These are phyloP conservation scores for Mucor indicus DNA, from an alignment of 371 early-diverging fungal species.

Conservation along the genomic window DNA sequence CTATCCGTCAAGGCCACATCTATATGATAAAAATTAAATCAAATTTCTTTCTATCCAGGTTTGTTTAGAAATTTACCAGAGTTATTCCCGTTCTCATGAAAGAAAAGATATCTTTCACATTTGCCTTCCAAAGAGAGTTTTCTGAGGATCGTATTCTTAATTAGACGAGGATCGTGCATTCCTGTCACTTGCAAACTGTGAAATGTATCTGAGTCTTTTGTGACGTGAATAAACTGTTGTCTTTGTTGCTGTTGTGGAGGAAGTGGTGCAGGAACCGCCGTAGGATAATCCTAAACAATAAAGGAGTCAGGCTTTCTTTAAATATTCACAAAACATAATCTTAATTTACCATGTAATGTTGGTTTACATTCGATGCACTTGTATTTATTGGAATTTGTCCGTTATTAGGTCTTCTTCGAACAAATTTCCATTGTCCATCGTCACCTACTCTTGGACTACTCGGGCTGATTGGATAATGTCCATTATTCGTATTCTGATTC, in stretches of 20 bases:
- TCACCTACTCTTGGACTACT: constrained; percentile 3
- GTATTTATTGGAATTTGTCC: too few relatives aligned
- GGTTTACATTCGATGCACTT: too few relatives aligned
- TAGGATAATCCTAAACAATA: constrained; percentile 1
- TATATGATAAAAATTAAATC: constrained; percentile 4
- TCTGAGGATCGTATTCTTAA: constrained; percentile 38
- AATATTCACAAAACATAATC: too few relatives aligned
- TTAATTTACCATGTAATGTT: too few relatives aligned
- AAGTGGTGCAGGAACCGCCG: constrained; percentile 3
- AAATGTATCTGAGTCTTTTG: constrained; percentile 37
- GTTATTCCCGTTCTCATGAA: constrained; percentile 43
- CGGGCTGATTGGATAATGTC: background rate
- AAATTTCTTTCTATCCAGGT: background rate
- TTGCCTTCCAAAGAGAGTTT: constrained; percentile 35
- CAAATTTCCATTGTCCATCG: constrained; percentile 21
- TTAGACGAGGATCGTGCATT: constrained; percentile 29
- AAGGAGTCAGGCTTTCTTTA: too few relatives aligned
- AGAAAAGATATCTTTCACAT: constrained; percentile 31
- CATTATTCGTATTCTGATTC: background rate
- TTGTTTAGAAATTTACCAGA: constrained; percentile 29
- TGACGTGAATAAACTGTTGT: constrained; percentile 24
- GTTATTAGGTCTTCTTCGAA: constrained; percentile 10
- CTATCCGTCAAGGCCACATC: constrained; percentile 35
- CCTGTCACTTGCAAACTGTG: constrained; percentile 45
- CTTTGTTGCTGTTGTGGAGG: constrained; percentile 5